Evolutionary conservation across 2,329 filamentous ascomycete species (phyloP).

Genomic region (Fusarium pininemorale): DNA sequence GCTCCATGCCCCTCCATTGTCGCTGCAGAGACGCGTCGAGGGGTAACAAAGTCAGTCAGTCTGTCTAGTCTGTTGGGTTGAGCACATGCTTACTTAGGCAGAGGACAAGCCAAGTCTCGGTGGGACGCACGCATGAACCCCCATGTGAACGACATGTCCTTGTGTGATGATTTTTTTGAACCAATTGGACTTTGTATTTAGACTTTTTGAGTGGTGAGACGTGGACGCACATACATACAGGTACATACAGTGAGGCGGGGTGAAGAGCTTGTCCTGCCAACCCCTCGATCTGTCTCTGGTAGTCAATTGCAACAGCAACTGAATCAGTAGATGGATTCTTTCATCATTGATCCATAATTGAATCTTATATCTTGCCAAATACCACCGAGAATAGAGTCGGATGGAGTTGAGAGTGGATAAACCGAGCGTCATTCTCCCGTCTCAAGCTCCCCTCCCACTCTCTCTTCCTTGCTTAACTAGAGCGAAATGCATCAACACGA

Average conservation of each 20-base stretch:
- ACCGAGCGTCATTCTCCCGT: slow-evolving; percentile 31
- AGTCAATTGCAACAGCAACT: neutral
- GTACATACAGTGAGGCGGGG: neutral
- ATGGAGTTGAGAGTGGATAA: slow-evolving; percentile 23
- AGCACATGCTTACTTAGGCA: neutral
- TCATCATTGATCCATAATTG: slow-evolving; percentile 24
- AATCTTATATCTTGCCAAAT: slow-evolving; percentile 13
- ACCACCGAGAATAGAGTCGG: slow-evolving; percentile 29
- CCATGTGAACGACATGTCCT: neutral
- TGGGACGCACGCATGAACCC: slow-evolving; percentile 28
- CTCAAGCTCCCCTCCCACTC: neutral
- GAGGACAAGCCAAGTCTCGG: neutral
- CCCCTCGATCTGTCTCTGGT: neutral
- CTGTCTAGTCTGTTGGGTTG: slow-evolving; percentile 8
- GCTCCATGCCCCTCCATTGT: slow-evolving; percentile 9
- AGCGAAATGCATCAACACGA: too few relatives aligned
- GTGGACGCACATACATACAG: neutral
- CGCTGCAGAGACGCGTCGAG: slow-evolving; percentile 30
- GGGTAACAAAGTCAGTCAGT: neutral
- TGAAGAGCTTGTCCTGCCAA: neutral
- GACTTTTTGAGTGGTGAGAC: neutral
- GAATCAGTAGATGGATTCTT: neutral
- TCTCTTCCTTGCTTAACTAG: slow-evolving; percentile 9
- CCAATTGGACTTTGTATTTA: slow-evolving; percentile 6
- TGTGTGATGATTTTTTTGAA: neutral